Conservation (phyloP, 31 red algal species). For the Asparagopsis taxiformis region DNA sequence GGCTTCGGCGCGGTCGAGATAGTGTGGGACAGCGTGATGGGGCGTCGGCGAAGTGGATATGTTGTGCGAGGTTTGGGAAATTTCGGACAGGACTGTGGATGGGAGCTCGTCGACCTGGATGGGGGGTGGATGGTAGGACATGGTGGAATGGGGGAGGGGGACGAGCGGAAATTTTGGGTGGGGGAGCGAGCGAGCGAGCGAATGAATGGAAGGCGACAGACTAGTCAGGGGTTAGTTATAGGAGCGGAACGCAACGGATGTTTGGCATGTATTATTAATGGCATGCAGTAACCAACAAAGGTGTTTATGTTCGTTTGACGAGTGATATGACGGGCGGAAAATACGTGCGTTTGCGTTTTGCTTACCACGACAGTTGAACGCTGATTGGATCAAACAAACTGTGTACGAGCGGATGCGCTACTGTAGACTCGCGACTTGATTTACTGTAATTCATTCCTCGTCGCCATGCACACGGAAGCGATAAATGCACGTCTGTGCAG, state of each 20-base stretch:
- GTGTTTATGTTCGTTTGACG: too few relatives aligned
- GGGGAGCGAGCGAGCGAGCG: too few relatives aligned
- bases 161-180: too few relatives aligned
- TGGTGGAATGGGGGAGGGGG: background rate
- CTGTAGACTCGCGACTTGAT: too few relatives aligned
- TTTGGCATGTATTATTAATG: background rate
- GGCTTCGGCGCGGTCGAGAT: background rate
- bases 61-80: background rate
- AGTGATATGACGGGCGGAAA: too few relatives aligned
- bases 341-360: too few relatives aligned
- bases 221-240: too few relatives aligned
- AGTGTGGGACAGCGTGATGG: background rate
- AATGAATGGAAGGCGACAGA: too few relatives aligned
- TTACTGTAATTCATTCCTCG: background rate
- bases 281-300: background rate
- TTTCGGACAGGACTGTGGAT: background rate
- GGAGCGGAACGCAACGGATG: background rate
- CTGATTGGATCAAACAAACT: too few relatives aligned
- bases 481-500: conserved; percentile 48
- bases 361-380: too few relatives aligned
- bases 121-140: background rate
- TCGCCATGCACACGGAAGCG: conserved; percentile 51
- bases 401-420: too few relatives aligned
- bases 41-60: background rate
- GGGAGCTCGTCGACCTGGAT: background rate